phyloP scores from a whole-genome alignment of 495 filamentous ascomycete genomes.

The Neurospora sp. region DNA sequence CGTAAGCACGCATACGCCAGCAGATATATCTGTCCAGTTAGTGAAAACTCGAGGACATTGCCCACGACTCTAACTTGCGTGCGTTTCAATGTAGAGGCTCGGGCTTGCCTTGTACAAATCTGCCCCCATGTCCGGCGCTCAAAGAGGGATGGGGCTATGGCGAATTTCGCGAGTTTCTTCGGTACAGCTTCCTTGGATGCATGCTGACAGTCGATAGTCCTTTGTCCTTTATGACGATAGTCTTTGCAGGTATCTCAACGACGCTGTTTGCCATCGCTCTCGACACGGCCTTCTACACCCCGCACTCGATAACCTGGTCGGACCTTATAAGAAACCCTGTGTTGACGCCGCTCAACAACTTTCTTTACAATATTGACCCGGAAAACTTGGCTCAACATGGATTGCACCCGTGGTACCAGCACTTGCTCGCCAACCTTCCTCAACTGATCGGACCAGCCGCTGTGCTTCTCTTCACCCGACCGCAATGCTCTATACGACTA shows the following conservation, averaged over 20 bases:
- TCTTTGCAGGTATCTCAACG: conserved; percentile 50
- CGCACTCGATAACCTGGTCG: conserved; percentile 45
- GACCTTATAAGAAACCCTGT: conserved; percentile 50
- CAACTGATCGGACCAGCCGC: conserved; percentile 85
- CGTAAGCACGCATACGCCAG: not conserved
- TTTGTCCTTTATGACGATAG: conserved; percentile 51
- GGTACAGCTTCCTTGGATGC: not conserved
- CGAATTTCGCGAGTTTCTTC: not conserved
- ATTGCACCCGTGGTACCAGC: conserved; percentile 85
- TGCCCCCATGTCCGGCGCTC: not conserved
- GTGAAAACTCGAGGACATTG: not conserved
- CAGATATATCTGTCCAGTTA: not conserved
- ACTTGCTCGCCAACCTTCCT: conserved; percentile 74
- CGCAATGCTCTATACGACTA: conserved; percentile 47
- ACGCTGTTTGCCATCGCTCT: conserved; percentile 60
- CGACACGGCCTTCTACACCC: conserved; percentile 76
- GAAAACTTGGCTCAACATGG: conserved; percentile 82
- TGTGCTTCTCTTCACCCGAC: conserved; percentile 52
- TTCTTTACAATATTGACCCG: conserved; percentile 70
- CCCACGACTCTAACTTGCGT: not conserved
- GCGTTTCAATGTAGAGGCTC: not conserved
- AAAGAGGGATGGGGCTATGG: not conserved
- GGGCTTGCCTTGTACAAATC: not conserved
- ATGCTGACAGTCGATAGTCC: conserved; percentile 45
- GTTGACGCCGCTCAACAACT: conserved; percentile 85